phyloP scores from a whole-genome alignment of 441 rosid species.

The Daphne laureola region DNA sequence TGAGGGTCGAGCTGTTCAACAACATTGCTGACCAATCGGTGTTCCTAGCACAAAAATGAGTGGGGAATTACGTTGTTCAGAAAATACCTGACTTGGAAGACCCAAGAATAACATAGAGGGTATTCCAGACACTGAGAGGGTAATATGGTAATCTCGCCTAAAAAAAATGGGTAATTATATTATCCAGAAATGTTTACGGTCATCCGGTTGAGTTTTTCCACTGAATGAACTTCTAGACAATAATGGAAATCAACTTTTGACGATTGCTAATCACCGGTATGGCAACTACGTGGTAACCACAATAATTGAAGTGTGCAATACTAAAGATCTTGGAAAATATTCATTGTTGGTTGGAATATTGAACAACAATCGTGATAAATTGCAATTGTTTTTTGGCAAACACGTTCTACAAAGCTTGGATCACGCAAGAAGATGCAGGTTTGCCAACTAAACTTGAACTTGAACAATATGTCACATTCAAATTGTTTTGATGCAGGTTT shows the following conservation, averaged over 20 bases:
- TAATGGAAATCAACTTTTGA: neutral
- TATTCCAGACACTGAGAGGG: slow-evolving; percentile 13
- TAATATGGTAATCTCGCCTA: slow-evolving; percentile 15
- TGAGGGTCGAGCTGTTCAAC: slow-evolving; percentile 8
- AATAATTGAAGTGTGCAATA: slow-evolving; percentile 11
- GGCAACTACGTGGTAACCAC: slow-evolving; percentile 35
- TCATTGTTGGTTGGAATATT: too few relatives aligned
- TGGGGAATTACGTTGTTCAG: slow-evolving; percentile 28
- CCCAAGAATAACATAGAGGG: slow-evolving; percentile 4
- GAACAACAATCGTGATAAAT: too few relatives aligned
- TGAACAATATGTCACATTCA: too few relatives aligned
- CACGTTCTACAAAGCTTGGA: too few relatives aligned
- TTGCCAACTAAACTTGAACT: too few relatives aligned
- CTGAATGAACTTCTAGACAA: slow-evolving; percentile 1
- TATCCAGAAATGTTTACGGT: slow-evolving; percentile 21
- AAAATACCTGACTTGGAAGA: slow-evolving; percentile 16
- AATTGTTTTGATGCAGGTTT: too few relatives aligned
- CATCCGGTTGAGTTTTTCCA: neutral
- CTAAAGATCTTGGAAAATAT: too few relatives aligned
- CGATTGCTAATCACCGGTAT: slow-evolving; percentile 15
- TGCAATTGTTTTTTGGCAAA: too few relatives aligned
- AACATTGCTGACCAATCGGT: slow-evolving; percentile 13
- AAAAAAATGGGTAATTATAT: slow-evolving; percentile 23
- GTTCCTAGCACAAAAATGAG: slow-evolving; percentile 16
- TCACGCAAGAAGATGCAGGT: too few relatives aligned